phyloP scores from a whole-genome alignment of 2,329 filamentous ascomycete genomes.

The Periconia sp. region DNA sequence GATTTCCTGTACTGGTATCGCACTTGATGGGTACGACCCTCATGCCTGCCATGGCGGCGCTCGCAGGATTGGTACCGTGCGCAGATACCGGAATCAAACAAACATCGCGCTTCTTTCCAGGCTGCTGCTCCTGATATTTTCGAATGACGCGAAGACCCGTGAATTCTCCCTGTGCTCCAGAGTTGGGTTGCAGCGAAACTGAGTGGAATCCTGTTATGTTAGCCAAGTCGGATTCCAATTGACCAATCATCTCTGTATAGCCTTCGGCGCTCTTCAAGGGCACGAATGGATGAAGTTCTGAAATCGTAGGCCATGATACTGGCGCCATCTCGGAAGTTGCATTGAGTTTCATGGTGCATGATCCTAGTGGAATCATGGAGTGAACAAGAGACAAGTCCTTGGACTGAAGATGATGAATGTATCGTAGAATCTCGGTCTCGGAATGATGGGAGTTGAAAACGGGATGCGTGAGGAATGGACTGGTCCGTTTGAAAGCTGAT shows the following conservation, averaged over 20 bases:
- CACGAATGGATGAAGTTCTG: constrained; percentile 81
- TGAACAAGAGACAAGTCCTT: constrained; percentile 94
- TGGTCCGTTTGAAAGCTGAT: constrained; percentile 68
- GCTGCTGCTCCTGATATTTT: constrained; percentile 76
- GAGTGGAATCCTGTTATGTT: constrained; percentile 88
- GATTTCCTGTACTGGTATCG: constrained; percentile 82
- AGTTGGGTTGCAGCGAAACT: constrained; percentile 93
- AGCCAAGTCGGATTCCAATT: constrained; percentile 76
- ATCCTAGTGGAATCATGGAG: constrained; percentile 96
- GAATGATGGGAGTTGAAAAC: constrained; percentile 96
- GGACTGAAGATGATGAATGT: constrained; percentile 90
- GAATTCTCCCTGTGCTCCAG: constrained; percentile 94
- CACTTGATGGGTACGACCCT: constrained; percentile 92
- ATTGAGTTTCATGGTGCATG: constrained; percentile 98
- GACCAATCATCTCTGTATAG: constrained; percentile 72
- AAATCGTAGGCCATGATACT: constrained; percentile 76
- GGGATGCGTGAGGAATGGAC: constrained; percentile 81
- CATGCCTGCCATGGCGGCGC: constrained; percentile 95
- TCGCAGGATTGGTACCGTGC: constrained; percentile 94
- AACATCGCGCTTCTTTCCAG: constrained; percentile 77
- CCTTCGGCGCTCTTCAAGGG: constrained; percentile 68
- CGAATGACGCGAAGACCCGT: constrained; percentile 87
- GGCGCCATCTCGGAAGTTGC: constrained; percentile 92
- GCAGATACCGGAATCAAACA: constrained; percentile 95
- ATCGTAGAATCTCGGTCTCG: constrained; percentile 90